A percentile compares a stretch with the other conserved stretches of the same genome.
Conservation (phyloP, 139 green algal species). For the Coelastrella sp. region DNA sequence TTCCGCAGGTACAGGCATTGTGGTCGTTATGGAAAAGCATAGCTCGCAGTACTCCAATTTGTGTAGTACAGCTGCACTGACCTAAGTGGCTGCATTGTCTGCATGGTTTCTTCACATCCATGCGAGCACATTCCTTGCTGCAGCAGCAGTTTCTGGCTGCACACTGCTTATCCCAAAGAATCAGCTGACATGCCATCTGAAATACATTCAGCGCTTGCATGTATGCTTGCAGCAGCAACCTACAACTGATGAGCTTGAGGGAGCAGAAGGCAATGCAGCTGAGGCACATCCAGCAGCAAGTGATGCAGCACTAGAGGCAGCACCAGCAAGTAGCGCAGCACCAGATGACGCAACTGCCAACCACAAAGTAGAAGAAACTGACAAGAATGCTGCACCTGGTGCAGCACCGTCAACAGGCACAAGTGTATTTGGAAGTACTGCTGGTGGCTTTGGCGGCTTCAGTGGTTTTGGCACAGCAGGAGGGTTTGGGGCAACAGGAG, state of each 20-base stretch:
- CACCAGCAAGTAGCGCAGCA: neutral
- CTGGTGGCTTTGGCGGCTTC: slow-evolving; percentile 41
- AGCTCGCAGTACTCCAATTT: no score
- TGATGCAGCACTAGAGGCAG: neutral
- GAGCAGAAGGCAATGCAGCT: neutral
- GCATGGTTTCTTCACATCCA: no score
- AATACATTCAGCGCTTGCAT: no score
- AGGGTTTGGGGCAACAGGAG: slow-evolving; percentile 12
- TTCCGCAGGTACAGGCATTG: no score
- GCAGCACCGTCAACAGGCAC: neutral
- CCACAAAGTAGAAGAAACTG: neutral
- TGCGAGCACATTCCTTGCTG: no score
- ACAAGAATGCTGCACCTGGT: neutral
- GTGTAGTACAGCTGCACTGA: no score
- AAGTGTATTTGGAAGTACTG: slow-evolving; percentile 41
- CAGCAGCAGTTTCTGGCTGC: no score
- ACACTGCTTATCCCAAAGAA: no score
- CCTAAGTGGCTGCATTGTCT: no score
- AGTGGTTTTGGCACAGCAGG: slow-evolving; percentile 33
- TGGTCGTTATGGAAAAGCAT: no score
- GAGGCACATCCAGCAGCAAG: neutral
- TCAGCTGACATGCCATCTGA: no score
- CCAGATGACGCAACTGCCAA: neutral
- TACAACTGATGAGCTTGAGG: neutral
- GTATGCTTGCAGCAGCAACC: neutral